These are phyloP conservation scores for Trapa bicornis DNA, from an alignment of 345 rosid species.

Conservation along the genomic window DNA sequence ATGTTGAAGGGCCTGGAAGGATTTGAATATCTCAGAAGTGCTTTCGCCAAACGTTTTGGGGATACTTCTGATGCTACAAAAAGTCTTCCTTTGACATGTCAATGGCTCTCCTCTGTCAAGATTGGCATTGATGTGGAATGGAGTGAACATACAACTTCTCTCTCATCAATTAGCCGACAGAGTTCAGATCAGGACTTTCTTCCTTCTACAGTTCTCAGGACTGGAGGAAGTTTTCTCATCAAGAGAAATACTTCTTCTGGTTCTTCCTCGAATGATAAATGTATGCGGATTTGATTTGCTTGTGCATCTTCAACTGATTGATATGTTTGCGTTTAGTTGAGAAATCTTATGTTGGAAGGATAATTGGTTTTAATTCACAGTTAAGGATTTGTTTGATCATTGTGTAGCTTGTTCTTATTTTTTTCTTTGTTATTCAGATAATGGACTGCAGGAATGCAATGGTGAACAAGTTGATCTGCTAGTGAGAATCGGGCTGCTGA, in stretches of 20 bases:
- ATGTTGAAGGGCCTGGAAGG: constrained; percentile 76
- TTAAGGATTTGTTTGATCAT: neutral
- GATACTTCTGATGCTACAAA: constrained; percentile 34
- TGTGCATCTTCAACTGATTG: too few relatives aligned
- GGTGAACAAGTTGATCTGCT: constrained; percentile 62
- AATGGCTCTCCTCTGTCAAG: constrained; percentile 53
- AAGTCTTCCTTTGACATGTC: constrained; percentile 39
- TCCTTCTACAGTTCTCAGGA: constrained; percentile 48
- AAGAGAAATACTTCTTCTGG: constrained; percentile 15
- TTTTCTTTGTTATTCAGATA: constrained; percentile 22
- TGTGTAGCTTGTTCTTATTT: neutral
- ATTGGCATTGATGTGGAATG: constrained; percentile 49
- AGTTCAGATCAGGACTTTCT: constrained; percentile 31
- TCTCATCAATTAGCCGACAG: constrained; percentile 27
- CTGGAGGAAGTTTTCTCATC: constrained; percentile 55
- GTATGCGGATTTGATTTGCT: constrained; percentile 8
- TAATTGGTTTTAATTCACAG: neutral
- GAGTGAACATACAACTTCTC: constrained; percentile 51
- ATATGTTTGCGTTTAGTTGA: too few relatives aligned
- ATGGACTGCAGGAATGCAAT: constrained; percentile 37
- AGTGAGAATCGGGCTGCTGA: constrained; percentile 68
- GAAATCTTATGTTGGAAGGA: neutral
- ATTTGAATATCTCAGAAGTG: constrained; percentile 52
- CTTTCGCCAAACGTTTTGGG: constrained; percentile 49
- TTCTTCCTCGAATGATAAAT: constrained; percentile 23